A percentile compares a stretch with the other conserved stretches of the same genome.
Evolutionary conservation across 139 green algal genomes (phyloP).

Genomic region (Haematococcus lacustris): DNA sequence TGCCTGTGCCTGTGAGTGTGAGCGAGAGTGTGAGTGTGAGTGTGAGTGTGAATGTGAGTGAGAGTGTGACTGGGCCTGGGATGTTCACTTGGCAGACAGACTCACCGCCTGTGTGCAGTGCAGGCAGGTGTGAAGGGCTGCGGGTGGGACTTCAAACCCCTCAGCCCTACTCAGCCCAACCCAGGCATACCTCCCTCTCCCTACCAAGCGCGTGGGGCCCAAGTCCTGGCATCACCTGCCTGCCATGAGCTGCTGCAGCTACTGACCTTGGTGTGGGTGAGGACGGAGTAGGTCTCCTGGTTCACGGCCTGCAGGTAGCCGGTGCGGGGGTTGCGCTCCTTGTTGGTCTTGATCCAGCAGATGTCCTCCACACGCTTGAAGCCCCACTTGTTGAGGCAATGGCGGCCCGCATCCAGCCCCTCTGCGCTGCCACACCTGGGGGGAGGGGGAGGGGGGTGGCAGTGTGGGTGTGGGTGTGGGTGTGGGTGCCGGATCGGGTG

Average conservation of each 20-base stretch:
- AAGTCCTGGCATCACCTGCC: too few relatives aligned
- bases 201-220: too few relatives aligned
- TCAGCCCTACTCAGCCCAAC: too few relatives aligned
- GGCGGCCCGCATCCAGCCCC: slow-evolving; percentile 60
- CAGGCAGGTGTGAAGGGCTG: too few relatives aligned
- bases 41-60: neutral
- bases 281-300: slow-evolving; percentile 43
- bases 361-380: slow-evolving; percentile 80
- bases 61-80: neutral
- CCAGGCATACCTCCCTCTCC: too few relatives aligned
- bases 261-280: slow-evolving; percentile 73
- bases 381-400: slow-evolving; percentile 67
- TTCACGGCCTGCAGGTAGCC: slow-evolving; percentile 44
- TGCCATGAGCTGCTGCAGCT: too few relatives aligned
- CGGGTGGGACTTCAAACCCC: too few relatives aligned
- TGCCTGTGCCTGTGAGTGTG: too few relatives aligned
- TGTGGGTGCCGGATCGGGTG: too few relatives aligned
- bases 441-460: too few relatives aligned
- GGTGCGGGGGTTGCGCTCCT: slow-evolving; percentile 12
- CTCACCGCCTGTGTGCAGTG: too few relatives aligned
- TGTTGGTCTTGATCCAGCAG: slow-evolving; percentile 74
- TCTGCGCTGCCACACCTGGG: slow-evolving; percentile 64
- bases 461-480: slow-evolving; percentile 14
- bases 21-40: neutral
- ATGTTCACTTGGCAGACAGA: too few relatives aligned